Base-by-base conservation (phyloP, 352 stramenopile genomes). In the Phytophthora rubi region DNA sequence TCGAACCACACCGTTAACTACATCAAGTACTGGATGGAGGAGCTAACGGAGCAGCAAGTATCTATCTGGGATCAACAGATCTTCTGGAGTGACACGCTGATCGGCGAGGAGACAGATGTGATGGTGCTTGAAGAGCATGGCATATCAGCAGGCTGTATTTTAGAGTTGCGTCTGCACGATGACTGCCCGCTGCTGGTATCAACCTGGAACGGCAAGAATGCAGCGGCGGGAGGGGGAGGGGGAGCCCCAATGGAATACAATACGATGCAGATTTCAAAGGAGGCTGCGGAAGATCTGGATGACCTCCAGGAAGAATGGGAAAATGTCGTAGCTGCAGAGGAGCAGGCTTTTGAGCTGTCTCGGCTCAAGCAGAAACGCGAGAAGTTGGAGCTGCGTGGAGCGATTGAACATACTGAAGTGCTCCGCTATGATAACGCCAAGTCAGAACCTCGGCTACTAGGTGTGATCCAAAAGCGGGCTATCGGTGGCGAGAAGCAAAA, bases 21-120 rank as follows among this genome's bases (percentile, higher is more conserved):
- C 58, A 91, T 94, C 51, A 94, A 94, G 55, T 81, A 90, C 56
- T 92, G 82, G 80, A 90, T 94, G 78, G 86, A 94, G 71, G 86
- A 91, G 51, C 63, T 94, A 4, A 89, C 85, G 13, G 86, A 92
- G 35, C 84, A 94, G 60, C 86, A 92, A 35, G 69, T 94, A 28
- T 93, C 86, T 6, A 85, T 92, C 47, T 94, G 84, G 84, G 86
- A 94, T 42, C 86, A 94, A 59, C 86, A 94, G 48, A 77, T 94
- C 16, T 88, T 84, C 28, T 94, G 86, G 86, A 77, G 83, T 44
- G 86, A 92, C 61, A 94, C 86, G 8, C 55, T 92, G 5, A 90
- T 94, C 28, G 86, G 86, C 5, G 86, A 94, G 59, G 86, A 94
- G 71, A 71, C 67, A 0, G 80, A 90, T 51, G 81, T 91, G 18